Evolutionary conservation across 2,329 filamentous ascomycete genomes (phyloP).

Genomic region (Coniochaeta sp.): DNA sequence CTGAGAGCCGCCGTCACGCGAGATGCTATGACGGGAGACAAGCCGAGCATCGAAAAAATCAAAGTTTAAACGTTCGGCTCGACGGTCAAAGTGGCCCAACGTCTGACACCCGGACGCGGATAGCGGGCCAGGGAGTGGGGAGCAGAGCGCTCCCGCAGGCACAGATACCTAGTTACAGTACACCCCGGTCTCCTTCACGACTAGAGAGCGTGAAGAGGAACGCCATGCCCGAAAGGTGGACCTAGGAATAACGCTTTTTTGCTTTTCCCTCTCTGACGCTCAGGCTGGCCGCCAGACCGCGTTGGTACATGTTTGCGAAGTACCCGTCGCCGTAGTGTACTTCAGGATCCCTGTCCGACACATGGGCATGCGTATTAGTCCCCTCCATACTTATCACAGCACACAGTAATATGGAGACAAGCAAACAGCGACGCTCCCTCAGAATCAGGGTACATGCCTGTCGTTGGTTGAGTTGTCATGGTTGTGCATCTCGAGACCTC

Average conservation of each 20-base stretch:
- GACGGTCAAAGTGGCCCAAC: constrained; percentile 12
- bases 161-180: constrained; percentile 11
- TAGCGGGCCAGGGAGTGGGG: background rate
- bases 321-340: background rate
- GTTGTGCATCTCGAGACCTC: background rate
- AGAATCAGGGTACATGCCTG: background rate
- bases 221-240: background rate
- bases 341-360: background rate
- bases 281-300: constrained; percentile 9
- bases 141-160: constrained; percentile 1
- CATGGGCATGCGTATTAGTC: constrained; percentile 12
- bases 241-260: background rate
- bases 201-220: background rate
- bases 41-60: background rate
- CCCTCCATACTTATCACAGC: too few species aligned
- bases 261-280: constrained; percentile 8
- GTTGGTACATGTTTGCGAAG: background rate
- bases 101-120: constrained; percentile 3
- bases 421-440: constrained; percentile 6
- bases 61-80: constrained; percentile 5
- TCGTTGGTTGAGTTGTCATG: background rate
- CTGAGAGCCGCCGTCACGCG: constrained; percentile 1
- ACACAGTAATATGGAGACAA: too few species aligned
- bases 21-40: background rate
- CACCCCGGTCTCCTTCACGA: background rate